These are phyloP conservation scores for Aspergillus sojae DNA, from an alignment of 2,329 filamentous ascomycete genomes.

Conservation along the genomic window DNA sequence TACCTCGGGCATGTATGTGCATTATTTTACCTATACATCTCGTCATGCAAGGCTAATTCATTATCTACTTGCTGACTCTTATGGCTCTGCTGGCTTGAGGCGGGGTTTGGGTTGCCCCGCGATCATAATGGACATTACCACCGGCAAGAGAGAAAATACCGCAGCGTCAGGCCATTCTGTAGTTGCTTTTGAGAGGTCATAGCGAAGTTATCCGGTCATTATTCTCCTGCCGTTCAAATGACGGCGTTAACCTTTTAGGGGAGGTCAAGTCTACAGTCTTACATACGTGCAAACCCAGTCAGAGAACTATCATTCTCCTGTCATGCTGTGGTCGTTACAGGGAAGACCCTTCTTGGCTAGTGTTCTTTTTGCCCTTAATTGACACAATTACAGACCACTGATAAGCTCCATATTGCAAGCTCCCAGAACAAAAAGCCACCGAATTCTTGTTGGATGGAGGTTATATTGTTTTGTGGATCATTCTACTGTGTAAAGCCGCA, in stretches of 20 bases:
- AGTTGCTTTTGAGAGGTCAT: not conserved
- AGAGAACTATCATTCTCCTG: not conserved
- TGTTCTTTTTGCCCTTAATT: constrained; percentile 1
- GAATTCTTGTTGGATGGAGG: constrained; percentile 11
- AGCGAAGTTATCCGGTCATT: not conserved
- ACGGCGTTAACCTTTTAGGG: not conserved
- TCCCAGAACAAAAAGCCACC: constrained; percentile 14
- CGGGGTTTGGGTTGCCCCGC: constrained; percentile 17
- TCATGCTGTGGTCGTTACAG: not conserved
- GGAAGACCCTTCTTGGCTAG: not conserved
- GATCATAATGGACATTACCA: not conserved
- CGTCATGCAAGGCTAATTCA: constrained; percentile 18
- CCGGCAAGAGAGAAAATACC: not conserved
- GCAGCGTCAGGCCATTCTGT: constrained; percentile 8
- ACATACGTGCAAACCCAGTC: not conserved
- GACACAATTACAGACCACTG: not conserved
- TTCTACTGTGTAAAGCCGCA: constrained; percentile 11
- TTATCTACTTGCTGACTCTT: constrained; percentile 7
- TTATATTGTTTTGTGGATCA: constrained; percentile 15
- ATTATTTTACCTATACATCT: constrained; percentile 2
- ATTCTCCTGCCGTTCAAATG: not conserved
- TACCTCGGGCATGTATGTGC: not conserved
- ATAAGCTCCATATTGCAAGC: constrained; percentile 11
- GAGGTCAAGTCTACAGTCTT: not conserved
- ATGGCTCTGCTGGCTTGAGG: constrained; percentile 3